Percentiles rank a stretch among this genome's conserved stretches.
Conservation (phyloP, 1,284 basidiomycete species). For the Ceratobasidium sp. region DNA sequence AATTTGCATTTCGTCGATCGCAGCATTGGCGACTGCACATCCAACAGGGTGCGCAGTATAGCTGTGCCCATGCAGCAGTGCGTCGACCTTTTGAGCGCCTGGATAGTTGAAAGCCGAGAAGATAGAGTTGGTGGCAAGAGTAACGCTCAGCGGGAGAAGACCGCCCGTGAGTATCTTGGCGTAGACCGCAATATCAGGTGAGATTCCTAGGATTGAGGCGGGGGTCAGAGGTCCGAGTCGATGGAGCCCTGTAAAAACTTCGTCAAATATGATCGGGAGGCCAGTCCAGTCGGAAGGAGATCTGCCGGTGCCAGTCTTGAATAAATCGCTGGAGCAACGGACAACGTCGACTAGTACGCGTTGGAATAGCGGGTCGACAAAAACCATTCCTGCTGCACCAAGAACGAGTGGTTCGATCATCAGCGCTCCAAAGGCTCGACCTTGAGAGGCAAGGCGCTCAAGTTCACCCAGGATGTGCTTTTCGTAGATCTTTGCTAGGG, state of each 20-base stretch:
- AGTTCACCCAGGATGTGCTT: slow-evolving; percentile 71
- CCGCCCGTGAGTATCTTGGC: slow-evolving; percentile 97
- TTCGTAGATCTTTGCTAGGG: slow-evolving; percentile 77
- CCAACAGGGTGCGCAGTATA: slow-evolving; percentile 95
- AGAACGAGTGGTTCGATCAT: slow-evolving; percentile 94
- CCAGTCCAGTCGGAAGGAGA: slow-evolving; percentile 68
- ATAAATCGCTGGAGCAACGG: slow-evolving; percentile 66
- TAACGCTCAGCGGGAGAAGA: slow-evolving; percentile 87
- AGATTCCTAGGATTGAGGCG: slow-evolving; percentile 73
- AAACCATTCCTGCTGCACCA: slow-evolving; percentile 97
- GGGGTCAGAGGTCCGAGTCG: slow-evolving; percentile 83
- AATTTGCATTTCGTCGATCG: slow-evolving; percentile 75
- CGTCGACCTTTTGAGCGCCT: slow-evolving; percentile 82
- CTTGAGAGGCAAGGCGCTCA: slow-evolving; percentile 61
- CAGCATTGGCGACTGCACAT: slow-evolving; percentile 89
- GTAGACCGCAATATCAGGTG: slow-evolving; percentile 90
- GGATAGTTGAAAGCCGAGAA: slow-evolving; percentile 79
- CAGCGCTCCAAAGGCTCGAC: slow-evolving; percentile 72
- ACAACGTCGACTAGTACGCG: slow-evolving; percentile 87
- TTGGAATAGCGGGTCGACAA: slow-evolving; percentile 98
- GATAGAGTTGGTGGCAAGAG: slow-evolving; percentile 83
- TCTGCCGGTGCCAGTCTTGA: slow-evolving; percentile 51
- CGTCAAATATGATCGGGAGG: slow-evolving; percentile 94
- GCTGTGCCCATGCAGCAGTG: slow-evolving; percentile 93
- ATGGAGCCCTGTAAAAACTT: slow-evolving; percentile 94